Base-by-base conservation (phyloP, 768 basidiomycete genomes). In the Amanita subjunquillea region DNA sequence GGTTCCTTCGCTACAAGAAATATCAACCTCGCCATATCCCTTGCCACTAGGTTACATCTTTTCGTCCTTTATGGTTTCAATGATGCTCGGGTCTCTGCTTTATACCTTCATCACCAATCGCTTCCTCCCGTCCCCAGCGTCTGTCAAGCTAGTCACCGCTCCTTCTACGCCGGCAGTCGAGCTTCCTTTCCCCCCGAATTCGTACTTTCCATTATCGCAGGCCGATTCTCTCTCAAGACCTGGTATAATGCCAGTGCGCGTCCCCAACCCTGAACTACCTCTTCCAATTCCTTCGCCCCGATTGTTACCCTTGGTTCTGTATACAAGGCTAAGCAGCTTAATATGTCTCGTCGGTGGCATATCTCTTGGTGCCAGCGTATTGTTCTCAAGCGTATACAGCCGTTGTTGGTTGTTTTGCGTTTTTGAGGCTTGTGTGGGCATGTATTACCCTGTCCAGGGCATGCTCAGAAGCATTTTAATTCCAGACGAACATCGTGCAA, bases 41-140 rank as follows among this genome's bases (percentile, higher is more conserved):
- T 78, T 87, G 25, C 87, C 87, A 0, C 72, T 89, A 6, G 87
- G 87, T 2, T 85, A 84, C 65, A 87, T 89, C 57, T 89, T 89
- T 65, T 85, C 85, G 27, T 73, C 78, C 5, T 86, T 87, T 71
- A 89, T 89, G 87, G 68, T 87, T 51, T 80, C 78, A 51, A 87
- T 89, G 85, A 85, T 87, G 78, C 75, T 87, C 58, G 85, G 86
- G 15, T 87, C 86, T 9, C 65, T 87, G 48, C 58, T 84, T 29
- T 88, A 87, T 66, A 85, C 78, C 4, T 69, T 69, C 46, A 67
- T 83, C 59, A 67, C 67, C 3, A 65, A 73, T 1, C 62, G 65
- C n/a, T 59, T 61, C 52, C 60, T 61, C 9, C 58, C 57, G 4
- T 9, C 36, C 3, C 27, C 38, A 9, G 12, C 48, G 32, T 22